Conservation (phyloP, 225 moss, liverwort and hornwort species). For the Rhytidiadelphus loreus region DNA sequence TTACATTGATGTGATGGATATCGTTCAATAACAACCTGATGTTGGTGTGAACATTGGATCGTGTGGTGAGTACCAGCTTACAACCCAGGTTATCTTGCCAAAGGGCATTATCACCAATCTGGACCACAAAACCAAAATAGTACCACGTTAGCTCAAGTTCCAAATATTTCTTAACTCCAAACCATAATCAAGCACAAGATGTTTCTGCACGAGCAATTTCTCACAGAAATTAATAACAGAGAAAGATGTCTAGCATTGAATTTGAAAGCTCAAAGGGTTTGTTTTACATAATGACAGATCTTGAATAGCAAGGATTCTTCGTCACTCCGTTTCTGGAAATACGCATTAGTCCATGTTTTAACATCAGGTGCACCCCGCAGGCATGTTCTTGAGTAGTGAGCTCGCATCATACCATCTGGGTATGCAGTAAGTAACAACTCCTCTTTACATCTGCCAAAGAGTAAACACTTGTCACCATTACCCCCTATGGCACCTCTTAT, state of each 20-base stretch:
- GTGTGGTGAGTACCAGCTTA: conserved; percentile 36
- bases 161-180: background rate
- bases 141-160: background rate
- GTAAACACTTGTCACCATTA: background rate
- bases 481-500: background rate
- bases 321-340: conserved; percentile 13
- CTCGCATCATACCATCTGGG: conserved; percentile 46
- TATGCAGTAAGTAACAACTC: conserved; percentile 34
- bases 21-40: conserved; percentile 19
- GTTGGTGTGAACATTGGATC: conserved; percentile 30
- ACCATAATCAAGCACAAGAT: background rate
- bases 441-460: conserved; percentile 33
- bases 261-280: background rate
- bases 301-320: conserved; percentile 17
- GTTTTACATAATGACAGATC: conserved; percentile 3
- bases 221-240: background rate
- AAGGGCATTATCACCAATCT: conserved; percentile 17
- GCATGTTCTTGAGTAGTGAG: conserved; percentile 25
- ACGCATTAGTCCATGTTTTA: conserved; percentile 20
- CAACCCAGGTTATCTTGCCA: conserved; percentile 24
- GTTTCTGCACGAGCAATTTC: background rate
- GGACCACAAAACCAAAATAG: background rate
- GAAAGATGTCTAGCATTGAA: background rate
- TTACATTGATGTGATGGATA: conserved; percentile 8
- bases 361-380: conserved; percentile 13